Evolutionary conservation across 1,284 basidiomycete genomes (phyloP).

Genomic region (Malassezia sympodialis): DNA sequence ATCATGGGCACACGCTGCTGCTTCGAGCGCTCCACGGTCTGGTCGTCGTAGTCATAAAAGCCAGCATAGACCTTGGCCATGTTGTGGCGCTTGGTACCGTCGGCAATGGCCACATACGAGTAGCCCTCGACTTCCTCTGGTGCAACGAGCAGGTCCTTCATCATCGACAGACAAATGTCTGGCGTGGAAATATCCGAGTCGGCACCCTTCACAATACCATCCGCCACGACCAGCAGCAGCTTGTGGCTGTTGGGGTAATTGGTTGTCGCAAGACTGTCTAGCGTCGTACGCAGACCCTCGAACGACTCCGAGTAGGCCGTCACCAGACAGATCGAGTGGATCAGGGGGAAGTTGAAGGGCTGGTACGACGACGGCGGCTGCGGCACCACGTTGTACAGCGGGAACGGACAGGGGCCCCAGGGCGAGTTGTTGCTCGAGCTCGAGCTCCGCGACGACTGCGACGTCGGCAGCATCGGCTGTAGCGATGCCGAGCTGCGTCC

Average conservation of each 20-base stretch:
- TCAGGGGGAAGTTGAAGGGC: slow-evolving; percentile 90
- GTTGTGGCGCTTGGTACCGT: slow-evolving; percentile 97
- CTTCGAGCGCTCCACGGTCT: slow-evolving; percentile 81
- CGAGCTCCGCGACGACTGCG: slow-evolving; percentile 35
- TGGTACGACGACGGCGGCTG: slow-evolving; percentile 84
- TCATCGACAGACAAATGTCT: slow-evolving; percentile 90
- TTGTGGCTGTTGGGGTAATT: slow-evolving; percentile 99
- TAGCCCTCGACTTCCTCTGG: slow-evolving; percentile 80
- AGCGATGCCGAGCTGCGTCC: slow-evolving; percentile 77
- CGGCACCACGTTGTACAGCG: slow-evolving; percentile 74
- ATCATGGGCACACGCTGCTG: slow-evolving; percentile 94
- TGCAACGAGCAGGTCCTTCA: slow-evolving; percentile 84
- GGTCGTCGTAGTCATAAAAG: slow-evolving; percentile 89
- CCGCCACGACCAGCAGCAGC: slow-evolving; percentile 85
- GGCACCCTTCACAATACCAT: slow-evolving; percentile 90
- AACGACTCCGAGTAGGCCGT: slow-evolving; percentile 97
- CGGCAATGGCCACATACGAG: slow-evolving; percentile 95
- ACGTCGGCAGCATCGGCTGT: slow-evolving; percentile 15
- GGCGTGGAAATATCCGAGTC: slow-evolving; percentile 53
- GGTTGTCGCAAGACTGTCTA: slow-evolving; percentile 94
- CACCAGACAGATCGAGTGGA: slow-evolving; percentile 87
- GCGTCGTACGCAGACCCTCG: slow-evolving; percentile 88
- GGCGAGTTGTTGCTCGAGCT: slow-evolving; percentile 29
- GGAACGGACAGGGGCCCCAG: slow-evolving; percentile 61
- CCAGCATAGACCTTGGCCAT: slow-evolving; percentile 98